Conservation (phyloP, 768 basidiomycete genomes). For the Tulasnella sp. region DNA sequence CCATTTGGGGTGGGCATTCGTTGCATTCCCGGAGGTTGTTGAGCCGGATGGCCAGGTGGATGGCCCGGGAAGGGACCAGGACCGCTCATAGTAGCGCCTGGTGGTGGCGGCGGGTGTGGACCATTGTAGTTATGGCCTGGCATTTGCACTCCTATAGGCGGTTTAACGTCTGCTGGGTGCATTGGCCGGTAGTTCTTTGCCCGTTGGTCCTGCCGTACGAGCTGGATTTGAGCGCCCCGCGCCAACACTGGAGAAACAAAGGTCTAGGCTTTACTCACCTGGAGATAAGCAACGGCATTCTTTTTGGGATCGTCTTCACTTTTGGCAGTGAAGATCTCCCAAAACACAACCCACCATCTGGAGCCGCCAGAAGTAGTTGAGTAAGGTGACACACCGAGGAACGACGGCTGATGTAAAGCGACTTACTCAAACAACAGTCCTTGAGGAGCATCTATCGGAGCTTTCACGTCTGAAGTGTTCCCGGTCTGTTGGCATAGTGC, state of each 20-base stretch:
- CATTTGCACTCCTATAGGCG: not conserved
- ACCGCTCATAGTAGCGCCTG: not conserved
- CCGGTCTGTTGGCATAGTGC: constrained; percentile 43
- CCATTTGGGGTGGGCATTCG: constrained; percentile 7
- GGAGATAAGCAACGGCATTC: constrained; percentile 25
- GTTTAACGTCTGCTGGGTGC: constrained; percentile 5
- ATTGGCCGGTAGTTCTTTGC: constrained; percentile 1
- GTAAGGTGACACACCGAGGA: not conserved
- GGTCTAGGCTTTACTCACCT: not conserved
- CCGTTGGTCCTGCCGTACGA: not conserved
- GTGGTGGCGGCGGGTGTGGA: constrained; percentile 24
- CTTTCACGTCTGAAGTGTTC: constrained; percentile 40
- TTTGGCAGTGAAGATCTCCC: constrained; percentile 35
- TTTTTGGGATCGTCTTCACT: constrained; percentile 13
- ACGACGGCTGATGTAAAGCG: not conserved
- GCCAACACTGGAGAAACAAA: not conserved
- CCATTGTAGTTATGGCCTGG: constrained; percentile 9
- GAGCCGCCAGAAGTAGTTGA: not conserved
- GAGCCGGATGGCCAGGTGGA: constrained; percentile 18
- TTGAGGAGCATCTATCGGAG: constrained; percentile 45
- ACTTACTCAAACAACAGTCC: constrained; percentile 47
- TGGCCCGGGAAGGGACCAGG: not conserved
- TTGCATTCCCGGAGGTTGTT: constrained; percentile 24
- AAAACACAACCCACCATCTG: constrained; percentile 38
- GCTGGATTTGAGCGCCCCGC: not conserved